Conservation (phyloP, 768 basidiomycete species). For the Mycena vitilis region DNA sequence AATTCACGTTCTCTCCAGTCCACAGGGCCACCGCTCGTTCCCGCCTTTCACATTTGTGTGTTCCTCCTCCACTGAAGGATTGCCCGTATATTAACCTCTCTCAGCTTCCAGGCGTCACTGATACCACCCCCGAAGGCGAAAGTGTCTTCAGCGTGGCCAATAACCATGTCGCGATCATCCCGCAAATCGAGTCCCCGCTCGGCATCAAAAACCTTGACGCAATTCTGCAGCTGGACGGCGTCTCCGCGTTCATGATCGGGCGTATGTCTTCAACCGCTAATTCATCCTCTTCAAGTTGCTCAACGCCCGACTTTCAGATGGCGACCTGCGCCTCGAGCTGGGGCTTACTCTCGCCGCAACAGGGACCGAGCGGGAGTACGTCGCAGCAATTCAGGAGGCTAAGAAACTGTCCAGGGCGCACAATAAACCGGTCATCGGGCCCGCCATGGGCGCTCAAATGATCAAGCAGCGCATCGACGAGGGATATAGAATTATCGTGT, state of each 20-base stretch:
- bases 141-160: too few species aligned
- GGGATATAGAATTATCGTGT: constrained; percentile 18
- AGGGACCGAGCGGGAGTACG: constrained; percentile 23
- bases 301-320: constrained; percentile 1
- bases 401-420: constrained; percentile 1
- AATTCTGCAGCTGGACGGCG: constrained; percentile 8
- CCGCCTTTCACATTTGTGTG: constrained; percentile 30
- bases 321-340: constrained; percentile 32
- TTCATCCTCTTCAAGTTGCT: too few species aligned
- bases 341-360: neutral
- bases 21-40: constrained; percentile 28
- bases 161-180: too few species aligned
- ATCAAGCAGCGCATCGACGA: constrained; percentile 15
- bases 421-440: constrained; percentile 17
- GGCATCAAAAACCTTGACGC: constrained; percentile 88
- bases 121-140: too few species aligned
- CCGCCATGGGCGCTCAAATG: constrained; percentile 20
- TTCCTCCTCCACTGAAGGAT: too few species aligned
- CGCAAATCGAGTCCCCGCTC: too few species aligned
- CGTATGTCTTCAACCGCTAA: neutral
- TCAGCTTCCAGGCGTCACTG: too few species aligned
- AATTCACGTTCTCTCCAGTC: constrained; percentile 7
- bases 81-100: too few species aligned
- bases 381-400: constrained; percentile 10
- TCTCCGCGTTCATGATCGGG: constrained; percentile 32